Percentiles rank a stretch among this genome's conserved stretches.
phyloP scores from a whole-genome alignment of 306 rosid species.

The Ochetophila trinervis region DNA sequence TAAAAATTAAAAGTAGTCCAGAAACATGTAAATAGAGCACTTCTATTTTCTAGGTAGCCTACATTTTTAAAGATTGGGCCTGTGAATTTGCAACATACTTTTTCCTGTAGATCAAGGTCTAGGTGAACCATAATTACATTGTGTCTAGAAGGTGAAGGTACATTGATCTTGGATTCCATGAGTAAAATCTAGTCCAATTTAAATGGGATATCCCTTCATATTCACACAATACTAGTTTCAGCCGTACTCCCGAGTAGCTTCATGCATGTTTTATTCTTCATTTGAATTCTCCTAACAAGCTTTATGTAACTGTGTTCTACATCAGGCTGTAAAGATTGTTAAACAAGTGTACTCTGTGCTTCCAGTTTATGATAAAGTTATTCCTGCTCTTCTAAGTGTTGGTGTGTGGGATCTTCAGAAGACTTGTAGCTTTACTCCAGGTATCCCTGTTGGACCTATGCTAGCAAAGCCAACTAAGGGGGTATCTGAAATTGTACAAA shows the following conservation, averaged over 20 bases:
- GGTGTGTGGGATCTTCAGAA: slow-evolving; percentile 81
- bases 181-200: too few relatives aligned
- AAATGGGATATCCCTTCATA: not conserved
- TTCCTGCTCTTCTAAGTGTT: slow-evolving; percentile 62
- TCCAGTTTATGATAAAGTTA: slow-evolving; percentile 75
- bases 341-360: slow-evolving; percentile 82
- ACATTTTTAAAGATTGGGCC: too few relatives aligned
- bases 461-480: slow-evolving; percentile 84
- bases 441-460: slow-evolving; percentile 95
- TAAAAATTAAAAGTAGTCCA: too few relatives aligned
- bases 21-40: too few relatives aligned
- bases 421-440: slow-evolving; percentile 71
- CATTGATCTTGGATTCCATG: too few relatives aligned
- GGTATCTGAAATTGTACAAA: slow-evolving; percentile 71
- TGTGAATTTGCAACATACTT: too few relatives aligned
- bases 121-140: too few relatives aligned
- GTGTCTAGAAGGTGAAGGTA: too few relatives aligned
- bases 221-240: not conserved
- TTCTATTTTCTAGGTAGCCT: too few relatives aligned
- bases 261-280: not conserved
- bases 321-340: slow-evolving; percentile 79
- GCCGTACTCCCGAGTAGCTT: not conserved
- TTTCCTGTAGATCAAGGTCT: too few relatives aligned
- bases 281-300: not conserved
- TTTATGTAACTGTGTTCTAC: slow-evolving; percentile 32